A percentile compares a stretch with the other conserved stretches of the same genome.
Evolutionary conservation across 129 eudicot species (phyloP).

Genomic region (Silybum marianum): DNA sequence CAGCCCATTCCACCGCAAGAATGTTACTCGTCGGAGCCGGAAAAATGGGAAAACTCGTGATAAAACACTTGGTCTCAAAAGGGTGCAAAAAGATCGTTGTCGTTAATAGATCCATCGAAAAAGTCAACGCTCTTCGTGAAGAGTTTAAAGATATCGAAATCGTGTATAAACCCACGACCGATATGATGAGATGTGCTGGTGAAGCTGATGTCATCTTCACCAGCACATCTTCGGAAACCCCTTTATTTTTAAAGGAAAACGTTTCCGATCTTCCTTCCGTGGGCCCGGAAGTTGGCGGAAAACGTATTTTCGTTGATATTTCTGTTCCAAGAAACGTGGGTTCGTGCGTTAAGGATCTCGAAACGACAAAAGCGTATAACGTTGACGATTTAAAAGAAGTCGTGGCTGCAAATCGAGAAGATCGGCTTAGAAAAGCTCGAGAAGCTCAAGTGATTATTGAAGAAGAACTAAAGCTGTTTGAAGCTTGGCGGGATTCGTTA

Average conservation of each 20-base stretch:
- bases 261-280: slow-evolving; percentile 70
- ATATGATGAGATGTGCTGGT: slow-evolving; percentile 63
- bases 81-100: slow-evolving; percentile 85
- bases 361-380: slow-evolving; percentile 64
- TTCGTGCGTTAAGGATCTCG: slow-evolving; percentile 70
- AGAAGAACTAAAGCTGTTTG: slow-evolving; percentile 67
- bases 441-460: slow-evolving; percentile 71
- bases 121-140: slow-evolving; percentile 67
- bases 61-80: slow-evolving; percentile 85
- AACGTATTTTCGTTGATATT: slow-evolving; percentile 77
- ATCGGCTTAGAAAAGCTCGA: slow-evolving; percentile 74
- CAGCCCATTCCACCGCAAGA: slow-evolving; percentile 61
- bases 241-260: slow-evolving; percentile 56
- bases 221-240: slow-evolving; percentile 87
- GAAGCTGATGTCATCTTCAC: slow-evolving; percentile 92
- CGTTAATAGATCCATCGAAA: slow-evolving; percentile 59
- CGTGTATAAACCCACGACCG: slow-evolving; percentile 63
- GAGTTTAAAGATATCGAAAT: slow-evolving; percentile 71
- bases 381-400: slow-evolving; percentile 94
- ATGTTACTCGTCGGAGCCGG: slow-evolving; percentile 84
- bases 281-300: slow-evolving; percentile 54
- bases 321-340: slow-evolving; percentile 94
- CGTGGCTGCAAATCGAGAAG: slow-evolving; percentile 90
- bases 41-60: slow-evolving; percentile 91
- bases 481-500: slow-evolving; percentile 85